phyloP scores from a whole-genome alignment of 768 basidiomycete species.

The Lyophyllum atratum region DNA sequence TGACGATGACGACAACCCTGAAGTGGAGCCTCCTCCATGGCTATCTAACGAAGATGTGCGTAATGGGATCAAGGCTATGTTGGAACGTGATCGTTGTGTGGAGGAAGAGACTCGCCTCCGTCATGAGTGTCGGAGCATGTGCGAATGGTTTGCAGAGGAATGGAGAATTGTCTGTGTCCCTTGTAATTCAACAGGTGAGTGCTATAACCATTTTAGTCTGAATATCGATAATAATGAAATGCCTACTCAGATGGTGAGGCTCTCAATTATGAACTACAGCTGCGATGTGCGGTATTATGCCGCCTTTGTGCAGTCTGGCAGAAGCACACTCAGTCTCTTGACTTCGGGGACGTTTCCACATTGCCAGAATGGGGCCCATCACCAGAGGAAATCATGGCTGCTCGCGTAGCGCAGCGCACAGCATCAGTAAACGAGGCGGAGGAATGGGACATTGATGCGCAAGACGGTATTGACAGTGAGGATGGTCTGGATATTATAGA shows the following conservation, averaged over 20 bases:
- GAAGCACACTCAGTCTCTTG: neutral
- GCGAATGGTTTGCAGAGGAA: neutral
- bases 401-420: neutral
- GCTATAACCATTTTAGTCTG: neutral
- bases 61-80: neutral
- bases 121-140: conserved; percentile 1
- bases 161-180: neutral
- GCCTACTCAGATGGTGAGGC: neutral
- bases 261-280: neutral
- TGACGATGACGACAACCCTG: conserved; percentile 16
- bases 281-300: neutral
- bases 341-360: neutral
- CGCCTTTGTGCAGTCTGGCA: conserved; percentile 4
- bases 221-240: neutral
- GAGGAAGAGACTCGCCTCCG: neutral
- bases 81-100: neutral
- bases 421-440: neutral
- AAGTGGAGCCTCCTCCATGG: neutral
- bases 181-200: neutral
- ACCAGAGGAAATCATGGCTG: neutral
- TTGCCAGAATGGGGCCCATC: neutral
- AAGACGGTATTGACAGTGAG: neutral
- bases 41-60: neutral
- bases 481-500: neutral
- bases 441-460: neutral